Conservation (phyloP, 805 yeast genomes). For the Pichia membranifaciens region DNA sequence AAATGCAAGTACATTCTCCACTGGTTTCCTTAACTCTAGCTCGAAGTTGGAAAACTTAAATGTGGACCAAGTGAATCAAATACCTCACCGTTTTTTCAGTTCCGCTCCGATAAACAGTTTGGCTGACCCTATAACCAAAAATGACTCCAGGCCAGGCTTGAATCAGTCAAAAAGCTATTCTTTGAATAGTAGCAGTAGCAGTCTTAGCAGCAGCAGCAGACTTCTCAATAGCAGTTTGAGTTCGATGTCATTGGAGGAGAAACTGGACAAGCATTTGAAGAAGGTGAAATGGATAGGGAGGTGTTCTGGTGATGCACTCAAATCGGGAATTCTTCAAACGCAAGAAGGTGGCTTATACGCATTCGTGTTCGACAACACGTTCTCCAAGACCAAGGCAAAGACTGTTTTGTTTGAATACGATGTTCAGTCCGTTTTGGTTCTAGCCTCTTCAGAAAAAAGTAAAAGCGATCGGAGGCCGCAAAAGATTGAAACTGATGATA, state of each 20-base stretch:
- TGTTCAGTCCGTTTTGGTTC: not conserved
- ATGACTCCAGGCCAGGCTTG: not conserved
- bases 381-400: constrained; percentile 78
- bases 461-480: too few species aligned
- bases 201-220: not conserved
- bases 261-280: constrained; percentile 47
- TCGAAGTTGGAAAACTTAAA: constrained; percentile 19
- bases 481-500: too few species aligned
- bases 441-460: too few species aligned
- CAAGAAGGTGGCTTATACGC: constrained; percentile 69
- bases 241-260: constrained; percentile 39
- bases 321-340: constrained; percentile 57
- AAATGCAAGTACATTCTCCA: constrained; percentile 13
- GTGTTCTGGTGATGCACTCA: constrained; percentile 54
- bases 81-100: constrained; percentile 26
- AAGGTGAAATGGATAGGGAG: constrained; percentile 51
- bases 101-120: not conserved
- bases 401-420: constrained; percentile 59
- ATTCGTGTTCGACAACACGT: constrained; percentile 86
- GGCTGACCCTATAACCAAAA: not conserved
- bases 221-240: constrained; percentile 10
- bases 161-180: not conserved
- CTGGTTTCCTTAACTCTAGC: not conserved
- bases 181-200: not conserved
- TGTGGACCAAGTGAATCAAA: constrained; percentile 27